A percentile compares a stretch with the other conserved stretches of the same genome.
phyloP scores from a whole-genome alignment of 305 asterid genomes.

The Ilex paraguariensis region DNA sequence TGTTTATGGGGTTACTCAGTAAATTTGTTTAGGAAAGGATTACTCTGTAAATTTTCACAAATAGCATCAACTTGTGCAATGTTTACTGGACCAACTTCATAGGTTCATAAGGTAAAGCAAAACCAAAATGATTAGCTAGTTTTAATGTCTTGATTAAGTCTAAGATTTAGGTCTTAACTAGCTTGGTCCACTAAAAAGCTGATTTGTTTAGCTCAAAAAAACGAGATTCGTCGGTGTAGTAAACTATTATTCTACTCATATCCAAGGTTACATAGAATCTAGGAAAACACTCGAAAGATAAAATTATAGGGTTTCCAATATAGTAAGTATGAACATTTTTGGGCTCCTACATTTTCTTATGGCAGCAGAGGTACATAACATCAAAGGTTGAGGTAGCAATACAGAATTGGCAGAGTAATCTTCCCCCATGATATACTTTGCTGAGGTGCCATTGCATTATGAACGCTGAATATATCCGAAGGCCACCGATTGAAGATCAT shows the following conservation, averaged over 20 bases:
- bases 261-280: conserved; percentile 42
- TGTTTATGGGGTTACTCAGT: no score
- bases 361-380: conserved; percentile 12
- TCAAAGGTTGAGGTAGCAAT: not conserved
- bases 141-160: conserved; percentile 20
- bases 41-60: no score
- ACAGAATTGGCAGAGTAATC: conserved; percentile 9
- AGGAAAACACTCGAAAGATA: conserved; percentile 35
- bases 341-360: conserved; percentile 81
- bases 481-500: conserved; percentile 71
- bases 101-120: conserved; percentile 13
- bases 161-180: conserved; percentile 13
- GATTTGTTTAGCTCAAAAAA: not conserved
- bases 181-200: no score
- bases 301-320: conserved; percentile 24
- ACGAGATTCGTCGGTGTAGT: conserved; percentile 9
- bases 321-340: conserved; percentile 27
- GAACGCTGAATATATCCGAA: conserved; percentile 59
- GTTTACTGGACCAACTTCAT: not conserved
- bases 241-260: conserved; percentile 21
- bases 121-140: conserved; percentile 10
- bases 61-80: no score
- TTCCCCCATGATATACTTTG: conserved; percentile 9
- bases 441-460: conserved; percentile 5
- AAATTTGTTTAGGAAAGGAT: no score